Percentiles rank a stretch among this genome's conserved stretches.
Conservation (phyloP, 441 rosid genomes). For the Dalechampia spathulata region DNA sequence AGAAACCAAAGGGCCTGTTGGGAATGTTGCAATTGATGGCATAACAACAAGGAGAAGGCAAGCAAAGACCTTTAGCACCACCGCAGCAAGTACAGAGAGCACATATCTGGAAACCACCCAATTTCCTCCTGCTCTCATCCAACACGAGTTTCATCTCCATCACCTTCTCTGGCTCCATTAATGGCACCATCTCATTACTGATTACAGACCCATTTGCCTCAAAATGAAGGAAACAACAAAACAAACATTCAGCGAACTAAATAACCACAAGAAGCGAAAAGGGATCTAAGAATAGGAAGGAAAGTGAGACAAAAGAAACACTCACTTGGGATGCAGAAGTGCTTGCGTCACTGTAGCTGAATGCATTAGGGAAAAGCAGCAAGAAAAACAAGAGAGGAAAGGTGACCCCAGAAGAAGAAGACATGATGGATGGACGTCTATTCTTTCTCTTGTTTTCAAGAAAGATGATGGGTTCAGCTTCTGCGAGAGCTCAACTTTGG, state of each 20-base stretch:
- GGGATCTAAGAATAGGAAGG: conserved; percentile 21
- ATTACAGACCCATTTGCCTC: conserved; percentile 47
- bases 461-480: too few species aligned
- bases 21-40: conserved; percentile 98
- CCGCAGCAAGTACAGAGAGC: conserved; percentile 97
- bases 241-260: conserved; percentile 16
- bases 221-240: conserved; percentile 20
- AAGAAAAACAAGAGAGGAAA: conserved; percentile 19
- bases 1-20: conserved; percentile 93
- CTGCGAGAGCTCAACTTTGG: too few species aligned
- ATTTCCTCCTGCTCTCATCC: conserved; percentile 74
- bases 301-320: not conserved
- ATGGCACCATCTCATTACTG: conserved; percentile 41
- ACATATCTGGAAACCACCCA: conserved; percentile 84
- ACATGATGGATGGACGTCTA: too few species aligned
- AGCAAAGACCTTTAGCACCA: conserved; percentile 70
- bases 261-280: conserved; percentile 13
- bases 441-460: conserved; percentile 2
- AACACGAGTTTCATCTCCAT: conserved; percentile 53
- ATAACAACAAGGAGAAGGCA: conserved; percentile 93
- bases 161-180: conserved; percentile 36
- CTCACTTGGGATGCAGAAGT: conserved; percentile 25
- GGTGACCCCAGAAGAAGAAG: conserved; percentile 23
- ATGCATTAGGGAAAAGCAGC: conserved; percentile 1
- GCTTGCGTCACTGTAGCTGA: conserved; percentile 19